Base-by-base conservation (phyloP, 2,329 filamentous ascomycete genomes). In the Hymenotorrendiella dingleyae region DNA sequence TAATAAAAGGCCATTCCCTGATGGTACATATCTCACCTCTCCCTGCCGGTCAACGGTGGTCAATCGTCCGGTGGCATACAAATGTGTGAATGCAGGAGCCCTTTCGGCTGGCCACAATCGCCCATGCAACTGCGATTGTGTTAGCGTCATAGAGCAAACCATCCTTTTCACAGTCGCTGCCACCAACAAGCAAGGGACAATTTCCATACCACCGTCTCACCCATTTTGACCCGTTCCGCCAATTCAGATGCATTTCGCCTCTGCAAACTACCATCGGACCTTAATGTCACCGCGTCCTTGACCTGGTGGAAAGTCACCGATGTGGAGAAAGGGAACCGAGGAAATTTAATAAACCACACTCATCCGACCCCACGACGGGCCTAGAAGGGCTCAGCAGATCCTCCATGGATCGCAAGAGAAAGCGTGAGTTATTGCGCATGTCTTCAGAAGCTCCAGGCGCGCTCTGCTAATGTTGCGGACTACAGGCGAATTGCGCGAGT, bases 401-500 rank as follows among this genome's bases (percentile, higher is more conserved):
- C 64, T 62, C 52, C 57, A 82, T 82, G 78, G 76, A 82, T 71
- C 78, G 78, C 67, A 69, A 70, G 66, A 77, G 74, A 62, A 80
- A 80, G 70, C 76, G 78, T 82, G 54, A 54, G 74, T 54, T 22
- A 7, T 37, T 36, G 16, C 6, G 27, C 10, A 23, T 16, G 27
- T 20, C 11, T 19, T 23, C 20, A 24, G 34, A 8, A 36, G 12
- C 14, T 16, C 27, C 40, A n/a, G 17, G 24, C 45, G 6, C 12
- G 44, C 9, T 10, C 46, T 46, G 43, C 53, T 59, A 46, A 59
- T 38, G 7, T 43, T 28, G 37, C 26, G 21, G 21, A 32, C 38
- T 53, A 32, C 62, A 96, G 89, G 88, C 71, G 86, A 95, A 72
- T 76, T 97, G 68, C 86, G 89, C 72, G 78, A 84, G 69, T 73